Conservation (phyloP, 2,329 filamentous ascomycete genomes). For the Xylogone sp. region DNA sequence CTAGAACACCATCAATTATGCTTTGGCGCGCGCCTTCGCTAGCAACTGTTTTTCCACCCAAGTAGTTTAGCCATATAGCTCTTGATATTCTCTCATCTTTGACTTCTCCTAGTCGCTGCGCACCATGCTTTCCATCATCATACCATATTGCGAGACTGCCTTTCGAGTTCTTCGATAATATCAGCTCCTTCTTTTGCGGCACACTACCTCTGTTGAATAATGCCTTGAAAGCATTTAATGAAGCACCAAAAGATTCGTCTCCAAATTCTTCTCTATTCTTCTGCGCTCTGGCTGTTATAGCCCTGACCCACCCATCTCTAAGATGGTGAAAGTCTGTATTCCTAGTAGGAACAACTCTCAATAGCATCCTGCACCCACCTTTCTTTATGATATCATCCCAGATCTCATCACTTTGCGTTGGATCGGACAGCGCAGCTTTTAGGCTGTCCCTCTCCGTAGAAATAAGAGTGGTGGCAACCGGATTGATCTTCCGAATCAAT, state of each 20-base stretch:
- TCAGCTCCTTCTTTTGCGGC: slow-evolving; percentile 73
- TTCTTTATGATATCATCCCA: slow-evolving; percentile 70
- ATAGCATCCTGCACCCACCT: slow-evolving; percentile 67
- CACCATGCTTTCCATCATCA: slow-evolving; percentile 46
- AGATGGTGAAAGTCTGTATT: slow-evolving; percentile 94
- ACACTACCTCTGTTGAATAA: slow-evolving; percentile 80
- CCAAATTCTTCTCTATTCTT: slow-evolving; percentile 50
- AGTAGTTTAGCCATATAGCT: slow-evolving; percentile 84
- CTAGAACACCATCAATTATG: slow-evolving; percentile 83
- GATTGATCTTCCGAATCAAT: slow-evolving; percentile 72
- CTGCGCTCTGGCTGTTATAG: slow-evolving; percentile 71
- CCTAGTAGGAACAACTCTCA: slow-evolving; percentile 84
- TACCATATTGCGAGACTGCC: slow-evolving; percentile 69
- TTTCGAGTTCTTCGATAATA: slow-evolving; percentile 63
- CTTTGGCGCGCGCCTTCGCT: slow-evolving; percentile 77
- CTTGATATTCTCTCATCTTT: slow-evolving; percentile 76
- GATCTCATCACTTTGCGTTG: slow-evolving; percentile 62
- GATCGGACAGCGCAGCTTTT: slow-evolving; percentile 65
- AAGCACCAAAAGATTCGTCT: slow-evolving; percentile 72
- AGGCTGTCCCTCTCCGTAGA: slow-evolving; percentile 75
- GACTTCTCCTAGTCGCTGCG: slow-evolving; percentile 65
- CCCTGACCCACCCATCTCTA: slow-evolving; percentile 84
- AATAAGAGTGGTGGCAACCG: slow-evolving; percentile 77
- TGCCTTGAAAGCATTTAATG: slow-evolving; percentile 73
- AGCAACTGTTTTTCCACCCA: slow-evolving; percentile 81